Evolutionary conservation across 371 early-diverging fungal genomes (phyloP).

Genomic region (Haplosporangium sp.): DNA sequence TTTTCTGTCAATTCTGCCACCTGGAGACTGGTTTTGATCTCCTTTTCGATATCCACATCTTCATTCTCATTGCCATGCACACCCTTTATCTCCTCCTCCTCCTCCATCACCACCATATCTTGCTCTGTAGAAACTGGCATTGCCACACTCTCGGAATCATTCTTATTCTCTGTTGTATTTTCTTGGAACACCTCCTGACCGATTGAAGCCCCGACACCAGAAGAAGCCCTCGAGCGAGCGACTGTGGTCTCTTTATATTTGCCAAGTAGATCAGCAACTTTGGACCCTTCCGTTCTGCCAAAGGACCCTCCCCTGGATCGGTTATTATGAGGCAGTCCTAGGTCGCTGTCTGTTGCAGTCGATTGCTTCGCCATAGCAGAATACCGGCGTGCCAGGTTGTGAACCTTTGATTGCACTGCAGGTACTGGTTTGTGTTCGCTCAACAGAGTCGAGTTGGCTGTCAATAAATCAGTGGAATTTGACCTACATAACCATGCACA

Average conservation of each 20-base stretch:
- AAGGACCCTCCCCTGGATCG: constrained; percentile 15
- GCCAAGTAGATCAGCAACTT: constrained; percentile 10
- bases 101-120: background rate
- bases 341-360: background rate
- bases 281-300: constrained; percentile 25
- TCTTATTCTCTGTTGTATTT: no score
- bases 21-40: constrained; percentile 8
- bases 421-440: constrained; percentile 31
- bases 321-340: constrained; percentile 4
- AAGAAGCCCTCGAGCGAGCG: background rate
- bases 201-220: background rate
- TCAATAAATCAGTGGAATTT: background rate
- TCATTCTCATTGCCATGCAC: background rate
- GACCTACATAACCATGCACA: no score
- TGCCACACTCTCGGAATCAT: no score
- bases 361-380: constrained; percentile 32
- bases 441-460: constrained; percentile 8
- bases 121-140: no score
- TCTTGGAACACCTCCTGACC: background rate
- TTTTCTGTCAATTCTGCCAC: background rate
- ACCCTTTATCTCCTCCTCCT: background rate
- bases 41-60: constrained; percentile 7
- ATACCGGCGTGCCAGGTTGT: constrained; percentile 34
- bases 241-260: constrained; percentile 17
- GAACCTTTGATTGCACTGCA: constrained; percentile 23